Evolutionary conservation across 148 eudicot species (phyloP), one percentile per base, ranked within the genome.

Genomic region (Tetragonia tetragonoides): DNA sequence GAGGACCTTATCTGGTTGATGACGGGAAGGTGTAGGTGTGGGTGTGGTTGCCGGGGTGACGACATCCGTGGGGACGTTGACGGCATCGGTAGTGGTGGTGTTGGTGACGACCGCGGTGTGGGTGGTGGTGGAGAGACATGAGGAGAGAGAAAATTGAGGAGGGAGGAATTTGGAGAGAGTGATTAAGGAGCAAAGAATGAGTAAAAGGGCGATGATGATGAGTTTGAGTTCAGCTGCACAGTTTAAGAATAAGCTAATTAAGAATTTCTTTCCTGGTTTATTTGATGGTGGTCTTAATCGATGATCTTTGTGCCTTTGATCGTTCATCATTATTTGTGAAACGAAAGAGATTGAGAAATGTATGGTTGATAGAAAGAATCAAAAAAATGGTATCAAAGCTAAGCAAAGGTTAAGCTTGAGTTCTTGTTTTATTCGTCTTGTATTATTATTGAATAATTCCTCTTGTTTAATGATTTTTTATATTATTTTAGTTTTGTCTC

Each of bases 201-300:
- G 83, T 44, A 93, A 83, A 39, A 91, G 85, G 4, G 86, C 86
- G 0, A 87, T 83, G 57, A 88, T 80, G 8, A 91, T 66, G 78
- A 89, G 86, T 47, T 91, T 91, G 40, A 90, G 80, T 54, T 91
- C 92, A 4, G 90, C 88, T 0, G 91, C 89, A 62, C 89, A 91
- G 61, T 82, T 91, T 82, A 86, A 88, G 1, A 84, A 68, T 0
- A 88, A 73, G 0, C 92, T 90, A 0, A 87, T 77, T 4, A 88
- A 68, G 37, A 88, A 7, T 44, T 72, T 63, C 77, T 81, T 59
- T 16, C 76, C 42, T 60, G 34, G 34, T 28, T 28, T 28, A 28
- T 28, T 28, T 28, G 34, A 1, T 28, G 34, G 34, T 28, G 34
- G 34, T 28, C 34, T 28, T 28, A 28, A 28, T 28, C 34, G 34